phyloP scores from a whole-genome alignment of 345 rosid genomes.

The Euphorbia lathyris region DNA sequence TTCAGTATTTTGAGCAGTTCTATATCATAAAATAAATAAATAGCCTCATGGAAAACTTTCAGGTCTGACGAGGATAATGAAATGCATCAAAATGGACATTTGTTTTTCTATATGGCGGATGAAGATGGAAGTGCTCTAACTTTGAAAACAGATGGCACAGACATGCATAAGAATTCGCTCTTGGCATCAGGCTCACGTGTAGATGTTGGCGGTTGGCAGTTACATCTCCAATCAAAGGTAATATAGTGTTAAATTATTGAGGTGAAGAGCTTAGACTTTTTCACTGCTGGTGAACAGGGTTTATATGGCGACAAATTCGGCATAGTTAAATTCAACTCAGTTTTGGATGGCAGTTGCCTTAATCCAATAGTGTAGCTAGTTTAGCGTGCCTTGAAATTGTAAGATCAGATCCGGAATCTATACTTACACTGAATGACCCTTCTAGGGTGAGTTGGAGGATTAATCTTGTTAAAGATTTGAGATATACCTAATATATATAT shows the following conservation, averaged over 20 bases:
- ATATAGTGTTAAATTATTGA: conserved; percentile 6
- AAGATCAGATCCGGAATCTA: neutral
- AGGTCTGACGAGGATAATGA: conserved; percentile 45
- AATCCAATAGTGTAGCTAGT: neutral
- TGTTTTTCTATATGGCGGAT: conserved; percentile 84
- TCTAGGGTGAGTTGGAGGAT: neutral
- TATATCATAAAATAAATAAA: neutral
- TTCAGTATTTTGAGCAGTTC: neutral
- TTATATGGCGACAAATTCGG: neutral
- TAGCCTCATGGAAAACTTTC: conserved; percentile 11
- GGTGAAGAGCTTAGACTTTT: neutral
- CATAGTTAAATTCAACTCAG: neutral
- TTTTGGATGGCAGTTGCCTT: neutral
- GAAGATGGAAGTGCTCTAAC: conserved; percentile 64
- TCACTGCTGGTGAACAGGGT: neutral
- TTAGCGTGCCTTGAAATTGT: neutral
- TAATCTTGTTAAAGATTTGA: neutral
- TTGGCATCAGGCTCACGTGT: conserved; percentile 66
- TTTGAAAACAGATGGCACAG: conserved; percentile 33
- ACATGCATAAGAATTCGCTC: conserved; percentile 39
- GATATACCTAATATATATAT: neutral
- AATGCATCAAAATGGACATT: conserved; percentile 48
- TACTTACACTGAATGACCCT: neutral
- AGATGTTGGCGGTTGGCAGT: conserved; percentile 80
- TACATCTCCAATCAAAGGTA: conserved; percentile 73